Base-by-base conservation (phyloP, 179 eudicot species). In the Corrigiola litoralis region DNA sequence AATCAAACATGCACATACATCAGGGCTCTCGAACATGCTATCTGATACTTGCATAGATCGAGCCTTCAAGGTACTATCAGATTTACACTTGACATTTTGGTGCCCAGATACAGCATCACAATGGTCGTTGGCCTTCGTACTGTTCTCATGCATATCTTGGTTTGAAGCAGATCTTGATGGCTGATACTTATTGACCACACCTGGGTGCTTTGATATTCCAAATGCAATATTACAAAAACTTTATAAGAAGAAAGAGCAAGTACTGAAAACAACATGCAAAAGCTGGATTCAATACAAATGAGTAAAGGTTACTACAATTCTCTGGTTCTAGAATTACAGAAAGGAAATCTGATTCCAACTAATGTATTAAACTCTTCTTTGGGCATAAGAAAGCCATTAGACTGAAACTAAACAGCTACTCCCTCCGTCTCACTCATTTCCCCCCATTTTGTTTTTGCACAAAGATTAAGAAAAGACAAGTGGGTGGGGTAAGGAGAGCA, bases 161-260 rank as follows among this genome's bases (percentile, higher is more conserved):
- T 77, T 63, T 27, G 74, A 74, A 33, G 73, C 42, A 23, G 65
- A 66, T 41, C 61, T 71, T 58, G 61, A 67, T 11, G 68, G 56
- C n/a, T 23, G 65, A 54, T 46, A 63, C 61, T 51, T 60, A 70
- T 44, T 51, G 50, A 16, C 29, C 64, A 29, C 68, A 23, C 59
- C 56, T 56, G 79, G 52, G 71, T 68, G 75, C 78, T 70, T 72
- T 60, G 67, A 65, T 27, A 52, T 76, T 69, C 37, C 75, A 66
- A 51, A 76, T 82, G 68, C 47, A 74, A 65, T 49, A 72, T 68
- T 57, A 37, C 21, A 51, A 48, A 33, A 36, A 58, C 8, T 65
- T 59, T 31, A 64, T 69, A 52, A 52, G 68, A 49, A 41, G 31
- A 16, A 41, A 54, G 4, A 23, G 6, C 17, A 10, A 58, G 9